phyloP scores from a whole-genome alignment of 2,329 filamentous ascomycete species.

The Tolypocladium endophyticum region DNA sequence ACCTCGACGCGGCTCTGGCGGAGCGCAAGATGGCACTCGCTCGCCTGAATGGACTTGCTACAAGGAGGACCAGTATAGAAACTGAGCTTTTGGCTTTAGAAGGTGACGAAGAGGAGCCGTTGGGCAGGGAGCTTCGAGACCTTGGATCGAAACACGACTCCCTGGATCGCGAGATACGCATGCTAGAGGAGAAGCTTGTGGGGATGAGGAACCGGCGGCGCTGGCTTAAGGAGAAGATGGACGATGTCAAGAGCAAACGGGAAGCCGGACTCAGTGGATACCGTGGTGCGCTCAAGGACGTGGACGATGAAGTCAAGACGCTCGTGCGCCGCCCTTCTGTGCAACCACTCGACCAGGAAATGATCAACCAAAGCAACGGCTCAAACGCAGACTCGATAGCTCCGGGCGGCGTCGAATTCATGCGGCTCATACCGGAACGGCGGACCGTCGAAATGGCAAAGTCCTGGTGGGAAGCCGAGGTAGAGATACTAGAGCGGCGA shows the following conservation, averaged over 20 bases:
- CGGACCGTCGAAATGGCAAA: slow-evolving; percentile 61
- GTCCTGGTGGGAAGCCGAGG: slow-evolving; percentile 59
- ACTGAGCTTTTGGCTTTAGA: slow-evolving; percentile 44
- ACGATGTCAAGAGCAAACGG: slow-evolving; percentile 51
- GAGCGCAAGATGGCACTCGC: slow-evolving; percentile 47
- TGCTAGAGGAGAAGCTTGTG: slow-evolving; percentile 53
- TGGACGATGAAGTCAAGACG: slow-evolving; percentile 50
- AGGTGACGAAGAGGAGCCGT: slow-evolving; percentile 43
- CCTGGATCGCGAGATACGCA: slow-evolving; percentile 53
- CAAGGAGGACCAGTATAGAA: slow-evolving; percentile 37
- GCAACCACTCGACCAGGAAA: slow-evolving; percentile 38
- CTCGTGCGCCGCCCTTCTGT: slow-evolving; percentile 50
- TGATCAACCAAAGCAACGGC: slow-evolving; percentile 16
- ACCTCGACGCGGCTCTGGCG: slow-evolving; percentile 45
- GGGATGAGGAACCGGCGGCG: slow-evolving; percentile 49
- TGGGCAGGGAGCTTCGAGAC: slow-evolving; percentile 48
- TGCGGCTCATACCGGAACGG: slow-evolving; percentile 50
- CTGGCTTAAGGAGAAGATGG: slow-evolving; percentile 49
- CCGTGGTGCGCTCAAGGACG: slow-evolving; percentile 52
- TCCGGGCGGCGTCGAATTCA: slow-evolving; percentile 40
- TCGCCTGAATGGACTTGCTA: slow-evolving; percentile 42
- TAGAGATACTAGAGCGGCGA: slow-evolving; percentile 41
- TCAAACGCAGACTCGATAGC: slow-evolving; percentile 12
- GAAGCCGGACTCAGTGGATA: slow-evolving; percentile 67
- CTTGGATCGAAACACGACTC: slow-evolving; percentile 43